phyloP scores from a whole-genome alignment of 2,329 filamentous ascomycete genomes.

The Claviceps paspali region DNA sequence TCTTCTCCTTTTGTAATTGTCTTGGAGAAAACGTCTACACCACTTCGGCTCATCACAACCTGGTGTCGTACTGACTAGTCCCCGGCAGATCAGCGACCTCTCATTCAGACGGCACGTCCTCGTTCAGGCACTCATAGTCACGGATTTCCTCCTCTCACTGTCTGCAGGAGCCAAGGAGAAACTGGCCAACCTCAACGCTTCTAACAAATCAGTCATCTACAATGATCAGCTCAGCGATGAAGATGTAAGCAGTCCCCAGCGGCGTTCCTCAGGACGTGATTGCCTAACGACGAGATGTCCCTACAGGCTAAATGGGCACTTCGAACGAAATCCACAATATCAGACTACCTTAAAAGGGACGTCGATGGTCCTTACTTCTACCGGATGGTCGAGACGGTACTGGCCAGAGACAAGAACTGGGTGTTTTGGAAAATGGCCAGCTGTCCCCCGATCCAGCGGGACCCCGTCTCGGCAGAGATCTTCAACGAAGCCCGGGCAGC shows the following conservation, averaged over 20 bases:
- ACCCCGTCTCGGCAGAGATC: slow-evolving; percentile 51
- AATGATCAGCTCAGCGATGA: slow-evolving; percentile 64
- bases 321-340: slow-evolving; percentile 63
- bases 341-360: slow-evolving; percentile 67
- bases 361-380: slow-evolving; percentile 84
- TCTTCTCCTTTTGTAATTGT: too few relatives aligned
- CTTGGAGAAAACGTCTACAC: too few relatives aligned
- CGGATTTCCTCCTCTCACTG: slow-evolving; percentile 90
- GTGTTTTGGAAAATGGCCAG: slow-evolving; percentile 95
- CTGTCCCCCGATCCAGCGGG: slow-evolving; percentile 72
- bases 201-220: slow-evolving; percentile 83
- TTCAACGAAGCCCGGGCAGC: slow-evolving; percentile 55
- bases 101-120: slow-evolving; percentile 89
- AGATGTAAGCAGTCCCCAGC: slow-evolving; percentile 43
- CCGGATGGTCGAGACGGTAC: slow-evolving; percentile 90
- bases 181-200: slow-evolving; percentile 45
- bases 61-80: not conserved
- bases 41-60: too few relatives aligned
- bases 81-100: slow-evolving; percentile 64
- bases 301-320: slow-evolving; percentile 65
- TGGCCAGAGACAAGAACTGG: slow-evolving; percentile 96
- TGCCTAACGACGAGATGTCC: not conserved
- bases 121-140: slow-evolving; percentile 83
- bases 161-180: slow-evolving; percentile 71
- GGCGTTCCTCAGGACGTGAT: not conserved